Evolutionary conservation across 148 eudicot species (phyloP).

Genomic region (Camellia lanceoleosa): DNA sequence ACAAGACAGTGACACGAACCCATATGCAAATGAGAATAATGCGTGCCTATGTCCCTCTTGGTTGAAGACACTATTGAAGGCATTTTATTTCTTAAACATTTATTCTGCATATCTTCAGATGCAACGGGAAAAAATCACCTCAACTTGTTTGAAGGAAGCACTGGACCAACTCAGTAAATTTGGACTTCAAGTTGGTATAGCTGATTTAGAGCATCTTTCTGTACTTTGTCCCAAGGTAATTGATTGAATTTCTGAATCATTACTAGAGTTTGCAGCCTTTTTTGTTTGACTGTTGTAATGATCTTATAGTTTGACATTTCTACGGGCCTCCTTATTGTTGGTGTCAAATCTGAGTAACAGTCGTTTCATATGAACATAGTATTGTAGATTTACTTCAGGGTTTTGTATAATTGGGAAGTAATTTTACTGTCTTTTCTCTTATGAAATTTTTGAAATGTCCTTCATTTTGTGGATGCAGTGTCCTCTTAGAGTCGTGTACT

Average conservation of each 20-base stretch:
- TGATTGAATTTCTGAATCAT: neutral
- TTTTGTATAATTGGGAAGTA: neutral
- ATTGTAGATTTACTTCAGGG: neutral
- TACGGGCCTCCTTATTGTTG: neutral
- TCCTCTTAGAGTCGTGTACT: neutral
- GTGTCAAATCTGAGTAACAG: neutral
- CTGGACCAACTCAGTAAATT: conserved; percentile 51
- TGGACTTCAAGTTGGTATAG: conserved; percentile 46
- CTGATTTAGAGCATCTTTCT: conserved; percentile 61
- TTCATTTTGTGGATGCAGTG: neutral
- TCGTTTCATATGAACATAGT: neutral
- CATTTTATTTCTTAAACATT: conserved; percentile 62
- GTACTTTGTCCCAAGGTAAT: conserved; percentile 74
- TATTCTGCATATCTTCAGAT: conserved; percentile 50
- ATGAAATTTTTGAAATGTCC: neutral
- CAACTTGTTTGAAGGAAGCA: conserved; percentile 40
- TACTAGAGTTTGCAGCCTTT: conserved; percentile 3
- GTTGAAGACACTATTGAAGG: conserved; percentile 58
- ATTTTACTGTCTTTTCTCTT: neutral
- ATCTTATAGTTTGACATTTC: neutral
- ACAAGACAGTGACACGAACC: conserved; percentile 10
- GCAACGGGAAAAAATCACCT: conserved; percentile 38
- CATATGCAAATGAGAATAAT: conserved; percentile 18
- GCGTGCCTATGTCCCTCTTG: conserved; percentile 74
- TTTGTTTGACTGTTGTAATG: neutral